phyloP scores from a whole-genome alignment of 345 rosid genomes.

The Bruguiera gymnorhiza region DNA sequence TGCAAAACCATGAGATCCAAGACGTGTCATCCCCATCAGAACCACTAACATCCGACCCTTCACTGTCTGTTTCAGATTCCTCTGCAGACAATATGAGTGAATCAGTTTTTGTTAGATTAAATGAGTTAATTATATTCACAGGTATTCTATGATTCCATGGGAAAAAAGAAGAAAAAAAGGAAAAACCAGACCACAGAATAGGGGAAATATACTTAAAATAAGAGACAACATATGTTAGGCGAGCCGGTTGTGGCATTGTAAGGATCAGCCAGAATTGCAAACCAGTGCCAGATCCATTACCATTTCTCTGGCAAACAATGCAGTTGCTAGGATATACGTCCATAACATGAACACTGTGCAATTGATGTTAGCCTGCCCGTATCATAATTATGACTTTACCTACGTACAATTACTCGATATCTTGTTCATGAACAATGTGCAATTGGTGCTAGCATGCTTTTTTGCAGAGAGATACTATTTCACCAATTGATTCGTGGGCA shows the following conservation, averaged over 20 bases:
- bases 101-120: neutral
- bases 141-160: too few species aligned
- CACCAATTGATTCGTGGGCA: too few species aligned
- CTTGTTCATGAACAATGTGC: too few species aligned
- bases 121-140: neutral
- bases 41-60: constrained; percentile 94
- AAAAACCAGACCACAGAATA: neutral
- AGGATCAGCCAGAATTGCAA: neutral
- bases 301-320: too few species aligned
- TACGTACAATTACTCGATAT: too few species aligned
- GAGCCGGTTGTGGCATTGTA: neutral
- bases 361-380: too few species aligned
- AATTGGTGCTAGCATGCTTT: too few species aligned
- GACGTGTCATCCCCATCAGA: constrained; percentile 98
- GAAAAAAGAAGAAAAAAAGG: neutral
- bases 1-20: constrained; percentile 98
- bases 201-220: neutral
- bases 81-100: constrained; percentile 32
- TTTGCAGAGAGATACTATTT: too few species aligned
- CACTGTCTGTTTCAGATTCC: constrained; percentile 90
- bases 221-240: neutral
- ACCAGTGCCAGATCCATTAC: too few species aligned
- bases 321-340: too few species aligned
- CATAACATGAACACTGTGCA: too few species aligned
- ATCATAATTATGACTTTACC: too few species aligned